Conservation (phyloP, 75 land plant species). For the Pinus taeda region DNA sequence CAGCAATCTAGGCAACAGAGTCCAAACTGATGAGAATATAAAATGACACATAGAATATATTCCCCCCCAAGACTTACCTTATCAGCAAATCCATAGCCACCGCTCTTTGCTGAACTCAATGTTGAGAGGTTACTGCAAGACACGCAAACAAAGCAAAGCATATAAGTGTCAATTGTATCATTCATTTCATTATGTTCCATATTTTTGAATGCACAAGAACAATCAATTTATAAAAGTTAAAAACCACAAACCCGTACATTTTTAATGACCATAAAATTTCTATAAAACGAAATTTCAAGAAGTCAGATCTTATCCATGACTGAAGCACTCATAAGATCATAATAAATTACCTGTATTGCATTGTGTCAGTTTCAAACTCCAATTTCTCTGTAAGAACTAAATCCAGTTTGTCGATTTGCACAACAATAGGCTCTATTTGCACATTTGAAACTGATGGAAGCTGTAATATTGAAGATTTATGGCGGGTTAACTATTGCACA, state of each 20-base stretch:
- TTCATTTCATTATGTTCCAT: neutral
- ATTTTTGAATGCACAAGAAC: no score
- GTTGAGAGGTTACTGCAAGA: constrained; percentile 44
- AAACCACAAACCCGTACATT: neutral
- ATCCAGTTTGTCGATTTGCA: constrained; percentile 88
- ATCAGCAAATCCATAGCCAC: constrained; percentile 97
- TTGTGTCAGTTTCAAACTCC: constrained; percentile 28
- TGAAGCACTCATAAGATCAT: neutral
- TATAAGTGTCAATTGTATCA: neutral
- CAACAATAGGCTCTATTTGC: constrained; percentile 86
- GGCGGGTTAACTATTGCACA: neutral
- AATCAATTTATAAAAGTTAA: no score
- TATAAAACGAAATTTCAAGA: neutral
- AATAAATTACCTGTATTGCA: constrained; percentile 34
- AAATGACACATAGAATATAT: neutral
- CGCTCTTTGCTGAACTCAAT: constrained; percentile 55
- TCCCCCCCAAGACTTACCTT: constrained; percentile 47
- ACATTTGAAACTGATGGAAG: constrained; percentile 91
- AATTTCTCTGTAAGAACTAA: constrained; percentile 83
- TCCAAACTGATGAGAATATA: neutral
- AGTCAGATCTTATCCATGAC: neutral
- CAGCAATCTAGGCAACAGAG: neutral
- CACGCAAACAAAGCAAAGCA: neutral
- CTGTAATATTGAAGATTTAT: constrained; percentile 30
- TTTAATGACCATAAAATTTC: neutral